These are phyloP conservation scores for Termitomyces sp. DNA, from an alignment of 768 basidiomycete genomes.

Conservation along the genomic window DNA sequence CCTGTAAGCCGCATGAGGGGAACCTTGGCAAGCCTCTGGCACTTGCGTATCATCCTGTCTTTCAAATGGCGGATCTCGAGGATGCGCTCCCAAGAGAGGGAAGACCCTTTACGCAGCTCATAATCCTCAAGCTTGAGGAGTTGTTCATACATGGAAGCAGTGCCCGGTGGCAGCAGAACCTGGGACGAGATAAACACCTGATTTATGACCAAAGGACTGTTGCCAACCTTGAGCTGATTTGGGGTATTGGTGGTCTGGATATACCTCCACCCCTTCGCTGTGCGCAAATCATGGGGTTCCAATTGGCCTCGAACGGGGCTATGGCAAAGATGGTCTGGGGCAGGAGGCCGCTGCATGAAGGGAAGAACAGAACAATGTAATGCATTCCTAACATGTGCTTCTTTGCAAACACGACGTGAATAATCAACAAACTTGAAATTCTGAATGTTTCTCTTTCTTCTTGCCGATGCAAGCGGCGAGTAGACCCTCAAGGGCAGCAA, in stretches of 20 bases:
- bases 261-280: constrained; percentile 60
- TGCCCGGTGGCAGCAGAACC: constrained; percentile 67
- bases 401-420: constrained; percentile 9
- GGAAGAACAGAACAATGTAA: constrained; percentile 9
- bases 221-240: constrained; percentile 62
- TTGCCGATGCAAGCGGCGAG: background rate
- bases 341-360: constrained; percentile 15
- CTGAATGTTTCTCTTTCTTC: background rate
- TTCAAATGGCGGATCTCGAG: constrained; percentile 73
- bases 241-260: constrained; percentile 74
- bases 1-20: constrained; percentile 18
- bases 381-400: constrained; percentile 10
- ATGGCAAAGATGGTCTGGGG: constrained; percentile 51
- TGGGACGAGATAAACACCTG: constrained; percentile 20
- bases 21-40: constrained; percentile 54
- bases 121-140: constrained; percentile 56
- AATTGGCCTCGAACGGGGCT: constrained; percentile 74
- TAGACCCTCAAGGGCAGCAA: background rate
- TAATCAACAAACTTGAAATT: constrained; percentile 1
- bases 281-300: constrained; percentile 56
- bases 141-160: constrained; percentile 59
- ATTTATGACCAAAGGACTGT: background rate
- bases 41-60: constrained; percentile 80
- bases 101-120: constrained; percentile 54
- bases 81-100: constrained; percentile 62